A percentile compares a stretch with the other conserved stretches of the same genome.
phyloP scores from a whole-genome alignment of 2,329 filamentous ascomycete species.

The Daldinia sp. region DNA sequence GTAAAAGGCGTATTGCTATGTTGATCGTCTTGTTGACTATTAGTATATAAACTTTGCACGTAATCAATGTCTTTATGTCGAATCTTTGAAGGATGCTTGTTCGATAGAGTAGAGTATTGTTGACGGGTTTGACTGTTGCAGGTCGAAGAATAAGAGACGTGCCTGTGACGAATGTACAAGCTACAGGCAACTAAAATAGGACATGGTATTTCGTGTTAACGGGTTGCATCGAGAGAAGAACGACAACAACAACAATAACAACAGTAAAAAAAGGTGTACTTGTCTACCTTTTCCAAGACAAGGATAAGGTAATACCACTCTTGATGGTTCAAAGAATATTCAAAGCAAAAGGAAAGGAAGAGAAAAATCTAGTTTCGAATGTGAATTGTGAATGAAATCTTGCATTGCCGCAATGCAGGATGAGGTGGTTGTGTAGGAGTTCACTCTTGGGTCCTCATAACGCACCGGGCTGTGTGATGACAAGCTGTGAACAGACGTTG shows the following conservation, averaged over 20 bases:
- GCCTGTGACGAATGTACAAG: slow-evolving; percentile 23
- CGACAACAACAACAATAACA: slow-evolving; percentile 9
- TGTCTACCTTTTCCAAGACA: slow-evolving; percentile 4
- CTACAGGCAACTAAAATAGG: slow-evolving; percentile 16
- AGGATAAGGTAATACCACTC: slow-evolving; percentile 7
- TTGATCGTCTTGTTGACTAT: neutral
- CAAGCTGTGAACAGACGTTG: slow-evolving; percentile 32
- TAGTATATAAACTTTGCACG: neutral
- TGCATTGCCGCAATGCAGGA: slow-evolving; percentile 40
- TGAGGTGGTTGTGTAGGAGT: slow-evolving; percentile 33
- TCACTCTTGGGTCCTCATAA: slow-evolving; percentile 32
- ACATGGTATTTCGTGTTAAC: slow-evolving; percentile 21
- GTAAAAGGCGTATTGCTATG: neutral
- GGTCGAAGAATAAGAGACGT: slow-evolving; percentile 1
- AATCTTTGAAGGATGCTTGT: neutral
- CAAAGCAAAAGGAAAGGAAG: slow-evolving; percentile 12
- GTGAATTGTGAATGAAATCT: slow-evolving; percentile 24
- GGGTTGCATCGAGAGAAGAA: neutral
- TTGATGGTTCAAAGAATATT: slow-evolving; percentile 11
- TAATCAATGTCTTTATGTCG: slow-evolving; percentile 1
- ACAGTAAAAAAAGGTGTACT: slow-evolving; percentile 1
- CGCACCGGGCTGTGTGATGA: slow-evolving; percentile 39
- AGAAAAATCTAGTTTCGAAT: slow-evolving; percentile 8
- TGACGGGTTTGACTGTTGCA: slow-evolving; percentile 17
- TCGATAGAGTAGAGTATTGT: slow-evolving; percentile 14